Evolutionary conservation across 2,329 filamentous ascomycete species (phyloP).

Genomic region (Rutstroemia sp.): DNA sequence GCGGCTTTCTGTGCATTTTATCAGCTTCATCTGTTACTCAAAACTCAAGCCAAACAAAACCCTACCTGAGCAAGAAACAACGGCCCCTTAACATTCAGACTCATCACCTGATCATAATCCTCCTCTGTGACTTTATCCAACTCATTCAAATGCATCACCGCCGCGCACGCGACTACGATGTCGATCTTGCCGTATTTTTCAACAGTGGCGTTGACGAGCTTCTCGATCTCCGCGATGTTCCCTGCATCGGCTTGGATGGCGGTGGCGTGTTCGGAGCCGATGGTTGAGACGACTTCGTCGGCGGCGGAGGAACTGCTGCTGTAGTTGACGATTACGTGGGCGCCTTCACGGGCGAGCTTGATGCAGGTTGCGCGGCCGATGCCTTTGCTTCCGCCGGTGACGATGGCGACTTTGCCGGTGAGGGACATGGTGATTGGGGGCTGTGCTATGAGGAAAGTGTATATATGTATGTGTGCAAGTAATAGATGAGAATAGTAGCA

Average conservation of each 20-base stretch:
- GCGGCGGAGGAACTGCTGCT: slow-evolving; percentile 38
- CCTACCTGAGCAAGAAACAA: slow-evolving; percentile 42
- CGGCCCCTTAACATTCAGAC: slow-evolving; percentile 50
- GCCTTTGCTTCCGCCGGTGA: slow-evolving; percentile 43
- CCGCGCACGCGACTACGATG: slow-evolving; percentile 51
- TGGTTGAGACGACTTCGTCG: slow-evolving; percentile 39
- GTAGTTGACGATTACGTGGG: slow-evolving; percentile 54
- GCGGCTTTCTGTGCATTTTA: slow-evolving; percentile 36
- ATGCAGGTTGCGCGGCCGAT: slow-evolving; percentile 53
- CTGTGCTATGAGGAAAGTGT: neutral
- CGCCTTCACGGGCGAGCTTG: slow-evolving; percentile 47
- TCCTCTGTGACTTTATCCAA: slow-evolving; percentile 42
- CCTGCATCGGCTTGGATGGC: slow-evolving; percentile 50
- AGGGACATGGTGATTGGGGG: slow-evolving; percentile 15
- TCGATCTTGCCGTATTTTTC: slow-evolving; percentile 48
- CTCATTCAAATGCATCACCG: slow-evolving; percentile 41
- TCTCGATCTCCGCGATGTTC: slow-evolving; percentile 38
- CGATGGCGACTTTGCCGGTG: slow-evolving; percentile 24
- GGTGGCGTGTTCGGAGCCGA: slow-evolving; percentile 41
- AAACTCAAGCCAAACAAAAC: neutral
- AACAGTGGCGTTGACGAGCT: slow-evolving; percentile 42
- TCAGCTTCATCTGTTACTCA: no score
- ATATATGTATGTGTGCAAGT: no score
- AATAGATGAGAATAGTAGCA: no score
- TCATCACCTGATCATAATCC: slow-evolving; percentile 42